A percentile compares a stretch with the other conserved stretches of the same genome.
These are phyloP conservation scores for Neurospora sp. DNA, from an alignment of 495 filamentous ascomycete genomes.

Conservation along the genomic window DNA sequence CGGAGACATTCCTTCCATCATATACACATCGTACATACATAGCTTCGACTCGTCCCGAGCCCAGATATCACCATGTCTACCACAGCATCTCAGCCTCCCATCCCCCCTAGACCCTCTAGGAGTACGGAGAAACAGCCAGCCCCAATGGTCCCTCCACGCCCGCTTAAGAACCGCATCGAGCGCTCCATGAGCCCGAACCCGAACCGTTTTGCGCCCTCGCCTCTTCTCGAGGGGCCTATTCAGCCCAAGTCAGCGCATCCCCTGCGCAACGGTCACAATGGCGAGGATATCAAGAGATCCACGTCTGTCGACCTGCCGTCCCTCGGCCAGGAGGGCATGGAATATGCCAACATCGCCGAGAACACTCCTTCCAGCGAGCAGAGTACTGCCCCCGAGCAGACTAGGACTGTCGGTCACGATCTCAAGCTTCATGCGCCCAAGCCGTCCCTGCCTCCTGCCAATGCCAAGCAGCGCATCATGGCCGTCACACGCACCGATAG, in stretches of 20 bases:
- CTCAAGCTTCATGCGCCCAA: slow-evolving; percentile 85
- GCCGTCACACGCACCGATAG: slow-evolving; percentile 85
- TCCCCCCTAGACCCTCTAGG: slow-evolving; percentile 56
- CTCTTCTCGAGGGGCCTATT: slow-evolving; percentile 56
- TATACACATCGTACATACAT: background rate
- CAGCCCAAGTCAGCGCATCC: slow-evolving; percentile 15
- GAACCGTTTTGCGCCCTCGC: slow-evolving; percentile 73
- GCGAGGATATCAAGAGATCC: slow-evolving; percentile 47
- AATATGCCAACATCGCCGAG: slow-evolving; percentile 60
- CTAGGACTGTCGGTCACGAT: slow-evolving; percentile 66
- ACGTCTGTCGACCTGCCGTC: slow-evolving; percentile 74
- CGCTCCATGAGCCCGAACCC: slow-evolving; percentile 69
- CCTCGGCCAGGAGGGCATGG: slow-evolving; percentile 78
- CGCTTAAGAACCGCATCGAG: slow-evolving; percentile 51
- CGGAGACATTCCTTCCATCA: background rate
- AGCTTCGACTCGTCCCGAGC: background rate
- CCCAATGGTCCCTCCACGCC: slow-evolving; percentile 62
- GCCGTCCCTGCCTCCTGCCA: slow-evolving; percentile 66
- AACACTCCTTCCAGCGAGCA: slow-evolving; percentile 13
- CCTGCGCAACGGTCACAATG: slow-evolving; percentile 32
- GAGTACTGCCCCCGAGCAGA: slow-evolving; percentile 49
- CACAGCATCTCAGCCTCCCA: slow-evolving; percentile 42
- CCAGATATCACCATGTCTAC: slow-evolving; percentile 23
- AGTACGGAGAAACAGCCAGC: slow-evolving; percentile 30
- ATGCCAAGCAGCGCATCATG: slow-evolving; percentile 69